phyloP scores from a whole-genome alignment of 208 protist genomes.

The Leishmania turanica region DNA sequence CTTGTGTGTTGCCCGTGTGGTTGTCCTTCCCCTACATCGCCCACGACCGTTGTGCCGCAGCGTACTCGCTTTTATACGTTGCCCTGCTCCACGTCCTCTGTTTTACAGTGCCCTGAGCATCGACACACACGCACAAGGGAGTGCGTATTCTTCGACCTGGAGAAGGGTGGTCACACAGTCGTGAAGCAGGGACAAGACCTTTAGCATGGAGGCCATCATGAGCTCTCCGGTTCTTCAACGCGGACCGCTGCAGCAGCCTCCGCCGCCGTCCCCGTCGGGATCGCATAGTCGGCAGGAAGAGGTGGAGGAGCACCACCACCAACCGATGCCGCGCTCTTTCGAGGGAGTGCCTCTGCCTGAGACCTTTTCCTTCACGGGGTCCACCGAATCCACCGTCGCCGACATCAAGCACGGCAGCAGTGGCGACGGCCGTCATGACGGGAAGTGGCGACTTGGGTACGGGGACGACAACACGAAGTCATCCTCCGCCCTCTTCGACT shows the following conservation, averaged over 20 bases:
- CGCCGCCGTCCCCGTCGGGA: constrained; percentile 9
- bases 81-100: background rate
- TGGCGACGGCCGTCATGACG: background rate
- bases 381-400: background rate
- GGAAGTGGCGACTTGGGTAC: background rate
- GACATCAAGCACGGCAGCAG: background rate
- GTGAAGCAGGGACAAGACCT: background rate
- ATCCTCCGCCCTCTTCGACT: background rate
- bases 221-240: constrained; percentile 7
- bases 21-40: background rate
- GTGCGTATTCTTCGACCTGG: background rate
- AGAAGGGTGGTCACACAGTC: background rate
- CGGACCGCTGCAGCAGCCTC: constrained; percentile 13
- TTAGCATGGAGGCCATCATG: background rate
- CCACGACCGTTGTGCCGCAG: background rate
- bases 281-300: constrained; percentile 7
- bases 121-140: background rate
- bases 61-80: background rate
- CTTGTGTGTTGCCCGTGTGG: background rate
- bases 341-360: constrained; percentile 13
- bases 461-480: background rate
- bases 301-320: background rate
- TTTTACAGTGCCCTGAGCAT: background rate
- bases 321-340: background rate
- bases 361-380: constrained; percentile 10